Conservation (phyloP, 2,329 filamentous ascomycete species). For the Penicillium freii region DNA sequence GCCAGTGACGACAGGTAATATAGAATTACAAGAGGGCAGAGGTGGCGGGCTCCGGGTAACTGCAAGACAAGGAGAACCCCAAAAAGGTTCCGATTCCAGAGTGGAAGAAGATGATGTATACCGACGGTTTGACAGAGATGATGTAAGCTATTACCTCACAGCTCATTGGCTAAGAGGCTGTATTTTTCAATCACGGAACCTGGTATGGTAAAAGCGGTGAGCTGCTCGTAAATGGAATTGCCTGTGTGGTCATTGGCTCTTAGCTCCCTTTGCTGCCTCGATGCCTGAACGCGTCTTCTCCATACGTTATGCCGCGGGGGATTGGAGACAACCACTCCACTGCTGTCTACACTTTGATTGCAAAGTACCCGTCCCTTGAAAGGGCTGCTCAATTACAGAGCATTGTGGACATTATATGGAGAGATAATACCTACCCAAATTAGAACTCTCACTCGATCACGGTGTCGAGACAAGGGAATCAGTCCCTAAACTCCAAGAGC, state of each 20-base stretch:
- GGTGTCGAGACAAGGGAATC: neutral
- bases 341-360: neutral
- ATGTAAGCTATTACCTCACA: conserved; percentile 11
- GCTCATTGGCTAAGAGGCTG: conserved; percentile 4
- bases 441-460: neutral
- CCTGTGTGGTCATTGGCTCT: conserved; percentile 17
- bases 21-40: conserved; percentile 5
- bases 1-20: conserved; percentile 8
- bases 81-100: conserved; percentile 14
- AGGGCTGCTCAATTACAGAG: neutral
- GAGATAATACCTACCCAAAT: conserved; percentile 1
- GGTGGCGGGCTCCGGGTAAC: conserved; percentile 21
- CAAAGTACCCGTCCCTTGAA: neutral
- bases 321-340: conserved; percentile 1
- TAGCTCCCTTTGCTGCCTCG: conserved; percentile 1
- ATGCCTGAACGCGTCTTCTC: conserved; percentile 2
- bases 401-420: neutral
- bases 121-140: conserved; percentile 7
- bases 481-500: neutral
- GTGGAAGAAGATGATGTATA: conserved; percentile 18
- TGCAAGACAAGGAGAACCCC: conserved; percentile 23
- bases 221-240: conserved; percentile 20
- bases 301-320: neutral
- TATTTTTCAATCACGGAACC: conserved; percentile 3
- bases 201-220: conserved; percentile 24